Base-by-base conservation (phyloP, 768 basidiomycete species). In the Lenzites betulinus region DNA sequence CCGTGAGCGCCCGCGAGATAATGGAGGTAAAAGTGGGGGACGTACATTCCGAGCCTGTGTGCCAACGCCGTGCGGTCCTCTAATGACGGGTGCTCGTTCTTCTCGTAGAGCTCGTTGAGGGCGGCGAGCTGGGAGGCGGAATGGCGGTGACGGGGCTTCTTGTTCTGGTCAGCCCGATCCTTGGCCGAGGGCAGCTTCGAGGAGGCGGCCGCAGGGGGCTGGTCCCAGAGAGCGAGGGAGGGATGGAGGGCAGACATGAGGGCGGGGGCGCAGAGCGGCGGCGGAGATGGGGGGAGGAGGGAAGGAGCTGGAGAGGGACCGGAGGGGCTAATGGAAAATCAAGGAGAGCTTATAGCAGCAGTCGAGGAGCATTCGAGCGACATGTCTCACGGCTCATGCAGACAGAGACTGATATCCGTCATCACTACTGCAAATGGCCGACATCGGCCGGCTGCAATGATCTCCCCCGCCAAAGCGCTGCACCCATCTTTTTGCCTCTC, bases 131-230 rank as follows among this genome's bases (percentile, higher is more conserved):
- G 91, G 30, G 77, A 76, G 18, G 87, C 84, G 38, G 83, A 83
- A 68, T 92, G 90, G 49, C 90, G 84, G 74, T 91, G 88, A 64
- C 90, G 82, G 48, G 90, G 87, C 70, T 92, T 91, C 83, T 91
- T 91, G 54, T 78, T 77, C 66, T 78, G 80, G 65, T 82, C 77
- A 70, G 52, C 50, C 70, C 62, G 70, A 69, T 60, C 42, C 62
- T 63, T 43, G 58, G 62, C n/a, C 12, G 25, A 46, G 38, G 65
- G 50, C 46, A 62, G 26, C 63, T 64, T 60, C 67, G 74, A 64
- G 72, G 72, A 59, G 60, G 73, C 51, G 58, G 67, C 65, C 53
- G 66, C 67, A 71, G 66, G 68, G 68, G 68, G 41, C 35, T 48
- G 51, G 44, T 59, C 54, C 63, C 63, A 64, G 30, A 12, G 42